phyloP scores from a whole-genome alignment of 164 flowering plant genomes.

The Tetrastigma voinierianum region DNA sequence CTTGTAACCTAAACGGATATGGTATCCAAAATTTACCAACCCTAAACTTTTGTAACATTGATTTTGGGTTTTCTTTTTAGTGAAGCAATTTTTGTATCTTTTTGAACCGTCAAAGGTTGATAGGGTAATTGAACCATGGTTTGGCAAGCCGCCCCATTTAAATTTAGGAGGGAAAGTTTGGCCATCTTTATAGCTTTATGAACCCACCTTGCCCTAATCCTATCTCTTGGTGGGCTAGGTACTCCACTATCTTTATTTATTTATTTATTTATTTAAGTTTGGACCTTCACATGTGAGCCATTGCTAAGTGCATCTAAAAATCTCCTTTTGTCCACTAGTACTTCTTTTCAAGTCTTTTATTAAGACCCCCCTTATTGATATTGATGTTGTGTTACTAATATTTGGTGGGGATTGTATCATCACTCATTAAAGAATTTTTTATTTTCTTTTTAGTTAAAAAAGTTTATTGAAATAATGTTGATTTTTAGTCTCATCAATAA shows the following conservation, averaged over 20 bases:
- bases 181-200: neutral
- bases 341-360: neutral
- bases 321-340: slow-evolving; percentile 14
- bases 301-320: slow-evolving; percentile 14
- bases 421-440: slow-evolving; percentile 6
- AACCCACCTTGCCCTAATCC: neutral
- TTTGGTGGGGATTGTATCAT: slow-evolving; percentile 25
- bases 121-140: neutral
- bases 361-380: neutral
- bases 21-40: too few species aligned
- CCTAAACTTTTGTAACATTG: too few species aligned
- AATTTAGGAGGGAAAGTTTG: slow-evolving; percentile 1
- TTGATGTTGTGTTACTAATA: neutral
- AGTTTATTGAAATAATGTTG: neutral
- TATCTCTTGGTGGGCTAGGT: slow-evolving; percentile 14
- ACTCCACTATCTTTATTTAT: slow-evolving; percentile 5
- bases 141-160: neutral
- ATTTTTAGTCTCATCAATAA: too few species aligned
- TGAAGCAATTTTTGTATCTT: too few species aligned
- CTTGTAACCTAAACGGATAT: too few species aligned
- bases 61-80: too few species aligned
- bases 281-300: slow-evolving; percentile 11
- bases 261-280: too few species aligned
- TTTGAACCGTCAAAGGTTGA: neutral
- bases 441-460: slow-evolving; percentile 2